Evolutionary conservation across 768 basidiomycete species (phyloP).

Genomic region (Filobasidium wieringae): DNA sequence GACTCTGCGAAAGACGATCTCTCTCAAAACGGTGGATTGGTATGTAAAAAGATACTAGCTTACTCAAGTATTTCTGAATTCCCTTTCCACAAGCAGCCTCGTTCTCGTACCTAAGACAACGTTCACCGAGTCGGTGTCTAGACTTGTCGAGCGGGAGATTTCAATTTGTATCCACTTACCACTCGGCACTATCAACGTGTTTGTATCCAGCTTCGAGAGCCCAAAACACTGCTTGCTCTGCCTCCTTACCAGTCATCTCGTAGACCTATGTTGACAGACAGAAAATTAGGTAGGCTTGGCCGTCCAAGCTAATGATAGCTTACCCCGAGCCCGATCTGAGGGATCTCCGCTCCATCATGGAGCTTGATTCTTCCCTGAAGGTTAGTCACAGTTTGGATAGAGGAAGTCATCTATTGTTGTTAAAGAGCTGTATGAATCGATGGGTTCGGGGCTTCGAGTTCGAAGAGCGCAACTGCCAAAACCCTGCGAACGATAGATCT

Average conservation of each 20-base stretch:
- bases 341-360: conserved; percentile 49
- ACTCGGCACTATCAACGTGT: conserved; percentile 48
- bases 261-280: conserved; percentile 45
- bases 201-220: conserved; percentile 61
- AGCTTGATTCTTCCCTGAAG: conserved; percentile 26
- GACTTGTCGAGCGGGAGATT: conserved; percentile 33
- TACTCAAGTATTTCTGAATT: conserved; percentile 41
- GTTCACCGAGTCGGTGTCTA: conserved; percentile 44
- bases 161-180: too few species aligned
- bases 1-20: conserved; percentile 21
- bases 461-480: too few species aligned
- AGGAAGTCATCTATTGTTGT: too few species aligned
- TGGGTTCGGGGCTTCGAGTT: too few species aligned
- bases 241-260: conserved; percentile 51
- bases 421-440: too few species aligned
- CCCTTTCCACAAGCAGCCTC: conserved; percentile 55
- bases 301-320: background rate
- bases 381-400: background rate
- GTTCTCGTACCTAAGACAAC: conserved; percentile 52
- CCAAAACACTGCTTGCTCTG: conserved; percentile 50
- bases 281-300: background rate
- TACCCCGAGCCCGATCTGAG: conserved; percentile 51
- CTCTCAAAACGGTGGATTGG: conserved; percentile 43
- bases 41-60: conserved; percentile 2
- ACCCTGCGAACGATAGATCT: too few species aligned